phyloP scores from a whole-genome alignment of 495 filamentous ascomycete species.

The Penicillium coprophilum region DNA sequence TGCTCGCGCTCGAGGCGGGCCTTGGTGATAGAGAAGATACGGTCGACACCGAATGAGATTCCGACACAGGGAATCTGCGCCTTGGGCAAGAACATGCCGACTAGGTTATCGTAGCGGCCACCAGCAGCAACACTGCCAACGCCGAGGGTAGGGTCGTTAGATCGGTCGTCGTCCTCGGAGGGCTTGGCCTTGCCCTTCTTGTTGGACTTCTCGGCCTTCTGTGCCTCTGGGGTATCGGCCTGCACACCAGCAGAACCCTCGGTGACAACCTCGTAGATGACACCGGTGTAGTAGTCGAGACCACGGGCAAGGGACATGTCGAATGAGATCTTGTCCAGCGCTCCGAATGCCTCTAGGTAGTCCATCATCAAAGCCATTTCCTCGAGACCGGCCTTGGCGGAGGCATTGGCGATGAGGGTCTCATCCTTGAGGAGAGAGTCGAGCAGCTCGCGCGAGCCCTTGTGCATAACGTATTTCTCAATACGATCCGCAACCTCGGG shows the following conservation, averaged over 20 bases:
- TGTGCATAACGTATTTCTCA: slow-evolving; percentile 73
- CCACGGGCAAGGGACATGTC: slow-evolving; percentile 82
- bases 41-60: slow-evolving; percentile 92
- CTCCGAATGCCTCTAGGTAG: slow-evolving; percentile 75
- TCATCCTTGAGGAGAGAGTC: slow-evolving; percentile 62
- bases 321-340: slow-evolving; percentile 70
- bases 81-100: slow-evolving; percentile 88
- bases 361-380: slow-evolving; percentile 80
- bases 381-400: slow-evolving; percentile 71
- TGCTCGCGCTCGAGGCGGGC: slow-evolving; percentile 66
- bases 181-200: slow-evolving; percentile 60
- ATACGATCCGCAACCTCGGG: slow-evolving; percentile 77
- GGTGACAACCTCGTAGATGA: slow-evolving; percentile 90
- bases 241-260: slow-evolving; percentile 67
- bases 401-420: slow-evolving; percentile 62
- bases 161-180: slow-evolving; percentile 74
- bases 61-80: slow-evolving; percentile 87
- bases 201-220: slow-evolving; percentile 51
- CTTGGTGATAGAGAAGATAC: slow-evolving; percentile 90
- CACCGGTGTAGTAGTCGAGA: slow-evolving; percentile 91
- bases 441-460: slow-evolving; percentile 67
- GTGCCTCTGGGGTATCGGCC: slow-evolving; percentile 43
- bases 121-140: slow-evolving; percentile 88
- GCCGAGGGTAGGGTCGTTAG: slow-evolving; percentile 76
- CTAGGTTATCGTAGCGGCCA: slow-evolving; percentile 89